These are phyloP conservation scores for Andrographis paniculata DNA, from an alignment of 305 asterid genomes.

Conservation along the genomic window DNA sequence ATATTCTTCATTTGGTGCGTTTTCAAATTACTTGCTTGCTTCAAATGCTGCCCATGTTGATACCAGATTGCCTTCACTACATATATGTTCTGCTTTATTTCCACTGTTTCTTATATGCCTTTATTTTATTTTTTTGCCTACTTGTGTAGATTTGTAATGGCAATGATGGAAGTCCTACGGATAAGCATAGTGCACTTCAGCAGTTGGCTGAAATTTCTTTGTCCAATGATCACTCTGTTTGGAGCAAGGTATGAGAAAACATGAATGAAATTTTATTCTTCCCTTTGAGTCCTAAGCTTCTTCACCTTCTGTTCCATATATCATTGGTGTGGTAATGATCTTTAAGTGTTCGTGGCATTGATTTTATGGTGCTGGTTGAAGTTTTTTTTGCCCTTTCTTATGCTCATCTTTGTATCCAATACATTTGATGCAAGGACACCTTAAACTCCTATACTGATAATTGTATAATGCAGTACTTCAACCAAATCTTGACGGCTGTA, in stretches of 20 bases:
- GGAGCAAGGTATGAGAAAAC: conserved; percentile 66
- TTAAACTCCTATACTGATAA: conserved; percentile 17
- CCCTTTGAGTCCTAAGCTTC: not conserved
- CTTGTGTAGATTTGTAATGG: conserved; percentile 72
- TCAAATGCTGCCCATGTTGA: conserved; percentile 8
- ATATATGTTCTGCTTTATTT: not conserved
- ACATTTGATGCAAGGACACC: not conserved
- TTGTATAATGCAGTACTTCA: conserved; percentile 73
- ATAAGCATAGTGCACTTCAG: conserved; percentile 69
- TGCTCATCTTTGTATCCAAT: not conserved
- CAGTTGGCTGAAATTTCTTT: conserved; percentile 79
- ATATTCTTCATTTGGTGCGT: conserved; percentile 78
- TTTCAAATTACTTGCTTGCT: not conserved
- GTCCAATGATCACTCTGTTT: conserved; percentile 55
- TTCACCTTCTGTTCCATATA: too few relatives aligned
- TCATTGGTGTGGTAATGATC: too few relatives aligned
- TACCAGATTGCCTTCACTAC: not conserved
- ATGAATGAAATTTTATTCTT: not conserved
- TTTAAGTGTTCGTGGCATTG: too few relatives aligned
- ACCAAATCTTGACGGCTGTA: conserved; percentile 84
- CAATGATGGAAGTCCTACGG: conserved; percentile 51
- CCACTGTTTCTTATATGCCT: not conserved
- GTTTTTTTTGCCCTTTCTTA: not conserved
- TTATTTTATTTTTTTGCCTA: conserved; percentile 5
- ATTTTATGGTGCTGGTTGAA: too few relatives aligned